Evolutionary conservation across 345 rosid species (phyloP), one percentile per base, ranked within the genome.

Genomic region (Odontarrhena argentea): DNA sequence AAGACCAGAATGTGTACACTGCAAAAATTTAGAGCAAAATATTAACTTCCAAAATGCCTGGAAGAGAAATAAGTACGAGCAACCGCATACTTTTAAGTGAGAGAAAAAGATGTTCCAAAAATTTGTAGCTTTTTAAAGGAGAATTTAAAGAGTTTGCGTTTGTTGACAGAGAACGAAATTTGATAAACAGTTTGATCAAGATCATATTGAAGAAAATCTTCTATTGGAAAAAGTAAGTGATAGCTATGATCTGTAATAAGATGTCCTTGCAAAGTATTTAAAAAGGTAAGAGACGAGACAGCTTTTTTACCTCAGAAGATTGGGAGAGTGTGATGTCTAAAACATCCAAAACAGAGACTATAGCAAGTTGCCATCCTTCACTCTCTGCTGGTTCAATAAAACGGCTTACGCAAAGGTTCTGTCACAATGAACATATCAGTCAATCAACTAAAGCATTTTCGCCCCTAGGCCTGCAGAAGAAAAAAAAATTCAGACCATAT

Each of bases 321-420:
- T 80, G 82, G 68, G 86, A 81, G 62, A 91, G 87, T 78, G 81
- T 78, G 66, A 49, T 52, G 64, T 75, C 68, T n/a, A 89, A 67
- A 67, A 83, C 70, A 61, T 88, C 91, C 73, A 94, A 82, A 73
- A 81, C 89, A 80, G 96, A 85, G 61, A 59, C 69, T 67, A 94
- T 83, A 53, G 97, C 86, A 69, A 65, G 88, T 70, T 85, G 85
- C 78, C 87, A 77, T 74, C 95, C 99, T 79, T 91, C 95, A 74
- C 87, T 84, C 74, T 93, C 98, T 43, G 56, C 40, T 71, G 79
- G 77, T 75, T 84, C 92, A 74, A 85, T 50, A 45, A 78, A 76
- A 45, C 91, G 94, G 79, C 81, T 80, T 69, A 75, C 80, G 56
- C 78, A 80, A 61, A 93, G 86, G 70, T 82, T 81, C 98, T 93